A percentile compares a stretch with the other conserved stretches of the same genome.
Evolutionary conservation across 257 asterid genomes (phyloP).

Genomic region (Solanum megistacrolobum): DNA sequence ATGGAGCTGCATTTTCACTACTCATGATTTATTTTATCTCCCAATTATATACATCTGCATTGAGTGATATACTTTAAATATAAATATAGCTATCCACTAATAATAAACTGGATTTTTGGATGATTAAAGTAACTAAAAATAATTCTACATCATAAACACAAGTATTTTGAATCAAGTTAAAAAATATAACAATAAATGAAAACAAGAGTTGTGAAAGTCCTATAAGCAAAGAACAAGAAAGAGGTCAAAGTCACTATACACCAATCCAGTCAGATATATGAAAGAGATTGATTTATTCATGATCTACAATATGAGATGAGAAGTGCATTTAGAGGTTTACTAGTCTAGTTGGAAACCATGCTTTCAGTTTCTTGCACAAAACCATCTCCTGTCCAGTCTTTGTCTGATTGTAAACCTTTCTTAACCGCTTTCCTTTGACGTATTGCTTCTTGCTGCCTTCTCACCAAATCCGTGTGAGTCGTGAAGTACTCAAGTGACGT

Average conservation of each 20-base stretch:
- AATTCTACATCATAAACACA: neutral
- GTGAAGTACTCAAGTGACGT: constrained; percentile 73
- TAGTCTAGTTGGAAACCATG: constrained; percentile 41
- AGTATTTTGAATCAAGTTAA: neutral
- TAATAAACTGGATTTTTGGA: neutral
- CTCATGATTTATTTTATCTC: neutral
- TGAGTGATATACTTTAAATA: neutral
- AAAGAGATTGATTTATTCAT: neutral
- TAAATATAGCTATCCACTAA: neutral
- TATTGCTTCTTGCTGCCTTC: constrained; percentile 71
- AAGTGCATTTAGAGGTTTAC: neutral
- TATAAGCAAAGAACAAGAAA: neutral
- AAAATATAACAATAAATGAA: neutral
- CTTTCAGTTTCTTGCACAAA: constrained; percentile 82
- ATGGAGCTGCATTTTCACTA: neutral
- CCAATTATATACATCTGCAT: neutral
- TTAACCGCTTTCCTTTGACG: constrained; percentile 65
- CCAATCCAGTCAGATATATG: neutral
- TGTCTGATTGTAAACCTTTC: constrained; percentile 80
- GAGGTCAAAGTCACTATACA: neutral
- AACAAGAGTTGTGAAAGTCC: neutral
- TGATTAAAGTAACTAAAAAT: neutral
- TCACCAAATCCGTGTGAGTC: constrained; percentile 72
- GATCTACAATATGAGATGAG: neutral
- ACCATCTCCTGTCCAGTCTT: constrained; percentile 98